Evolutionary conservation across 2,329 filamentous ascomycete genomes (phyloP), one percentile per base, ranked within the genome.

Genomic region (Aureobasidium uvarum): DNA sequence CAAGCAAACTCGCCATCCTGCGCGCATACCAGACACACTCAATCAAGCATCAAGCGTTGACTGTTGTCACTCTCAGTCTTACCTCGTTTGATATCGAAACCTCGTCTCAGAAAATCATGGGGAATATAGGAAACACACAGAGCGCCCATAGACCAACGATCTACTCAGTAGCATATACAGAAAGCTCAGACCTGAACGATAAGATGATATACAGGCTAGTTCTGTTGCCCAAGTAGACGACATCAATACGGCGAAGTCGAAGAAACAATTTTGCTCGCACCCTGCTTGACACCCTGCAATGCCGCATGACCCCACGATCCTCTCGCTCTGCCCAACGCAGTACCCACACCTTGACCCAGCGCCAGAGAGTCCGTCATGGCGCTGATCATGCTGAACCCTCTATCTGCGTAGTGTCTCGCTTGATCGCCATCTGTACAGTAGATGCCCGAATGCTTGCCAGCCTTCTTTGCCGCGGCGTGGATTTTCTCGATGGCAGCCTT

Each of bases 331-430:
- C 70, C 68, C n/a, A 72, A 66, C 3, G 72, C 72, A 18, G 69
- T 66, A 3, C 69, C 68, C 59, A 75, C 74, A 7, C 68, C 69
- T 64, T 70, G 69, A 28, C 69, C 68, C 36, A 76, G 60, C 46
- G 72, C 73, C 39, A 65, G 66, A n/a, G 73, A 71, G 62, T 76
- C 74, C 23, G 70, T 75, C 68, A 73, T 70, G 0, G 69, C 68
- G 58, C 79, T 78, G 58, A 83, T 77, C 80, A 85, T 83, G 66
- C 84, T 80, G 71, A 85, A 85, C 0, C 83, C 83, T 64, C 78
- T 76, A 52, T 84, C 79, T 3, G 81, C 82, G 71, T 81, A 85
- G 58, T 77, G 74, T 69, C 77, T 79, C 7, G 83, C 81, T 70
- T 83, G 78, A 62, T 83, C 81, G 0, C 83, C 83, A 50, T 76